These are phyloP conservation scores for Paxillus ammoniavirescens DNA, from an alignment of 768 basidiomycete species.

Conservation along the genomic window DNA sequence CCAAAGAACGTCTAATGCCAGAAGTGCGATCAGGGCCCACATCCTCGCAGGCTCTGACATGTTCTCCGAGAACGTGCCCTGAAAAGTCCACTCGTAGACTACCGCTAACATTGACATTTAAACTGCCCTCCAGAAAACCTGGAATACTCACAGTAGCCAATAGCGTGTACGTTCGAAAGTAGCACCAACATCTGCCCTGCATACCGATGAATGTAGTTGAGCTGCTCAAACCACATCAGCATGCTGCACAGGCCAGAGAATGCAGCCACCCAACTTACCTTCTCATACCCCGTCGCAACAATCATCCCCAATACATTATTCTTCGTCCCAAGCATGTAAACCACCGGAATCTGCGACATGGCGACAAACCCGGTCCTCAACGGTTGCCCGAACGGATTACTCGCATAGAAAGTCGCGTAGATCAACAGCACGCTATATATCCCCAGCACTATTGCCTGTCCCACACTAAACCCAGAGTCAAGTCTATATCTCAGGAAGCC, in stretches of 20 bases:
- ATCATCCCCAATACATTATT: slow-evolving; percentile 43
- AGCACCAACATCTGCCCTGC: slow-evolving; percentile 42
- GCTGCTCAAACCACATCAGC: slow-evolving; percentile 23
- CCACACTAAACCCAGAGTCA: slow-evolving; percentile 35
- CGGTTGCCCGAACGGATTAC: slow-evolving; percentile 35
- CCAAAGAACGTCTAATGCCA: slow-evolving; percentile 35
- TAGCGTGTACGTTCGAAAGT: slow-evolving; percentile 39
- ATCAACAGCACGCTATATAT: slow-evolving; percentile 36
- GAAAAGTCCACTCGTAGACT: slow-evolving; percentile 31
- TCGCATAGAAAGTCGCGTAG: slow-evolving; percentile 35
- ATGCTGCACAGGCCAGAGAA: neutral
- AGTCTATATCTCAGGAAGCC: slow-evolving; percentile 33
- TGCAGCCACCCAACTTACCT: slow-evolving; percentile 29
- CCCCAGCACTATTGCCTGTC: slow-evolving; percentile 34
- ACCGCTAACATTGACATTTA: neutral
- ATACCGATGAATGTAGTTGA: slow-evolving; percentile 58
- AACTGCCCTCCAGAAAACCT: neutral
- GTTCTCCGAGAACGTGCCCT: slow-evolving; percentile 13
- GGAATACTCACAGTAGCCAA: slow-evolving; percentile 37
- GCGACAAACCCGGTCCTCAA: slow-evolving; percentile 35
- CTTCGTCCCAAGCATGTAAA: slow-evolving; percentile 47
- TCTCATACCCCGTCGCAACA: slow-evolving; percentile 47
- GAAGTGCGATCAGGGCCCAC: slow-evolving; percentile 36
- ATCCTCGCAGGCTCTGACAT: slow-evolving; percentile 10
- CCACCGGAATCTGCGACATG: slow-evolving; percentile 45